Conservation (phyloP, 1,284 basidiomycete genomes). For the Moesziomyces sp. region DNA sequence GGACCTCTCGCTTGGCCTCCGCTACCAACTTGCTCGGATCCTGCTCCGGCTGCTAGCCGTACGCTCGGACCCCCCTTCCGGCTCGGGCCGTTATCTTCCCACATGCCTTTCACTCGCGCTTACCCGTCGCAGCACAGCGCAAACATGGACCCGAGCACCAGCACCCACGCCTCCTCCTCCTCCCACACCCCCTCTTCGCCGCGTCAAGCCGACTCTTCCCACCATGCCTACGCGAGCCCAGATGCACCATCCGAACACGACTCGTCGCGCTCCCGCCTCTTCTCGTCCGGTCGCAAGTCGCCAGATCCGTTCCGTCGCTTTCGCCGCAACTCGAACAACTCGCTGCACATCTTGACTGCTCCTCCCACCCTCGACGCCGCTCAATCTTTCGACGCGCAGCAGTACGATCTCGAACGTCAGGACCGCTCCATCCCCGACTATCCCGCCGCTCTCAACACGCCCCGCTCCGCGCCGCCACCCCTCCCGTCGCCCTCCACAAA, state of each 20-base stretch:
- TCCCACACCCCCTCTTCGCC: slow-evolving; percentile 6
- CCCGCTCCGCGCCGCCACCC: slow-evolving; percentile 30
- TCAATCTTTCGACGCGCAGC: slow-evolving; percentile 25
- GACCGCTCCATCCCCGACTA: slow-evolving; percentile 12
- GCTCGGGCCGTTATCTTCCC: no score
- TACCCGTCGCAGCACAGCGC: slow-evolving; percentile 6
- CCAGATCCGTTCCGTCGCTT: slow-evolving; percentile 50
- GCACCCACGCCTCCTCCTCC: slow-evolving; percentile 5
- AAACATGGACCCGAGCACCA: slow-evolving; percentile 1
- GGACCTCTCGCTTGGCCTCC: slow-evolving; percentile 1
- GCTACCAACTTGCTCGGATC: not conserved
- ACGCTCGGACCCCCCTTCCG: no score
- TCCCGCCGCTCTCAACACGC: slow-evolving; percentile 10
- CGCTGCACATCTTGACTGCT: slow-evolving; percentile 30
- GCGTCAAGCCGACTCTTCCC: slow-evolving; percentile 4
- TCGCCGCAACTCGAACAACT: slow-evolving; percentile 34
- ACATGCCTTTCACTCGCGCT: slow-evolving; percentile 21
- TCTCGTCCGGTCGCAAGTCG: slow-evolving; percentile 46
- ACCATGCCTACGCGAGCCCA: slow-evolving; percentile 2
- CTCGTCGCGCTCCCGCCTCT: slow-evolving; percentile 19
- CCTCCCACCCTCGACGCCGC: slow-evolving; percentile 9
- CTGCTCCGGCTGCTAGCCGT: not conserved
- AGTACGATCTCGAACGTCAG: slow-evolving; percentile 1
- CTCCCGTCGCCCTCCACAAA: slow-evolving; percentile 36
- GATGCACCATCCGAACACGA: slow-evolving; percentile 11